These are phyloP conservation scores for Kwoniella sp. DNA, from an alignment of 768 basidiomycete species.

Conservation along the genomic window DNA sequence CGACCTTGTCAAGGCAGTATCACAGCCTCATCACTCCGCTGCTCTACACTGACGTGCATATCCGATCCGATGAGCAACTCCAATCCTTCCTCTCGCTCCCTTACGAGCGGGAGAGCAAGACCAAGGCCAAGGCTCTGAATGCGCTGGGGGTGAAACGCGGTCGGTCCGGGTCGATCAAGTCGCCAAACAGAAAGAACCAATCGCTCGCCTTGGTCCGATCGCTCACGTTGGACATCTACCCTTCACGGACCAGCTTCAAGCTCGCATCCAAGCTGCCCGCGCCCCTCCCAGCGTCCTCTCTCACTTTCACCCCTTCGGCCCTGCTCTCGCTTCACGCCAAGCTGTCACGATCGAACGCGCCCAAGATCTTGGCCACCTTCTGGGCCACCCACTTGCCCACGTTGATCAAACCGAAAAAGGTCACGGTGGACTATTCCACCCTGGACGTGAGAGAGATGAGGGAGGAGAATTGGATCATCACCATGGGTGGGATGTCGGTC, in stretches of 20 bases:
- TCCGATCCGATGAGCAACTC: conserved; percentile 12
- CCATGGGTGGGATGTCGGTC: conserved; percentile 6
- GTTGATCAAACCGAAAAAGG: conserved; percentile 1
- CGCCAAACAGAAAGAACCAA: neutral
- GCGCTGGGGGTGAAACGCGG: neutral
- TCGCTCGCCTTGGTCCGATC: neutral
- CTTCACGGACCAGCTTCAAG: conserved; percentile 4
- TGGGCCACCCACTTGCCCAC: conserved; percentile 9
- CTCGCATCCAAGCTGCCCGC: conserved; percentile 3
- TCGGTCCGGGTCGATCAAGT: conserved; percentile 5
- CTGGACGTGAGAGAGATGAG: neutral
- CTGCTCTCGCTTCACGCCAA: neutral
- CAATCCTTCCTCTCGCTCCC: conserved; percentile 5
- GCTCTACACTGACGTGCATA: conserved; percentile 6
- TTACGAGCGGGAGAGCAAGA: neutral
- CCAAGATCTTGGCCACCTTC: conserved; percentile 7
- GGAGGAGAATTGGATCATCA: conserved; percentile 1
- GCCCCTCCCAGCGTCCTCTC: neutral
- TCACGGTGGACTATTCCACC: neutral
- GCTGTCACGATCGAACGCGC: conserved; percentile 4
- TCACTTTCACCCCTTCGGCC: conserved; percentile 3
- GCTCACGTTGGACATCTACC: conserved; percentile 8
- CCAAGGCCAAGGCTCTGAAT: neutral
- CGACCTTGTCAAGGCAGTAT: neutral
- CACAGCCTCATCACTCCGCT: conserved; percentile 8